phyloP scores from a whole-genome alignment of 2,329 filamentous ascomycete species.

The Tympanopsis confertula region DNA sequence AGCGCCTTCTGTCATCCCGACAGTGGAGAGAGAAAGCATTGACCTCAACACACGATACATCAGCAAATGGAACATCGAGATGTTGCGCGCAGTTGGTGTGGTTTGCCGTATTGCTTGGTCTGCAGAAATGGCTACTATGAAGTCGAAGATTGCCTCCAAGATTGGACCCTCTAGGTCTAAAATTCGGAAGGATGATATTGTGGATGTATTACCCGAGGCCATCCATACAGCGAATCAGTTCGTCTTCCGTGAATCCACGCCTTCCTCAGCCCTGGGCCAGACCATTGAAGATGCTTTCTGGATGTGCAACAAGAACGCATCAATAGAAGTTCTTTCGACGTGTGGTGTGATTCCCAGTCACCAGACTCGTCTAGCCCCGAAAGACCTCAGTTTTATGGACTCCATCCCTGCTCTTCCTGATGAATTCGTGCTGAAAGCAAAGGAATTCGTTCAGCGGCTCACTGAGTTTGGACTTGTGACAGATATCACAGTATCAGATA shows the following conservation, averaged over 20 bases:
- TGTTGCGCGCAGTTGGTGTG: constrained; percentile 58
- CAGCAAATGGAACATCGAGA: constrained; percentile 61
- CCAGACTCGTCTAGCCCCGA: constrained; percentile 47
- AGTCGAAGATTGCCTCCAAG: constrained; percentile 23
- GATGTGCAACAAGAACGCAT: constrained; percentile 57
- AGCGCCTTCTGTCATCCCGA: constrained; percentile 64
- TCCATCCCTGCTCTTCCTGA: constrained; percentile 61
- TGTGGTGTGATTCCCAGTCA: constrained; percentile 60
- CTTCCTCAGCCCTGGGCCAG: constrained; percentile 50
- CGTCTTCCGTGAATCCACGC: constrained; percentile 57
- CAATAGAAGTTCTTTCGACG: constrained; percentile 58
- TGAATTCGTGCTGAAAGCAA: constrained; percentile 33
- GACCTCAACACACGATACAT: constrained; percentile 65
- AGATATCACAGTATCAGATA: constrained; percentile 59
- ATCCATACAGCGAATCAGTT: constrained; percentile 57
- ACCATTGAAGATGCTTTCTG: constrained; percentile 65
- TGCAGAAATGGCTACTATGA: constrained; percentile 51
- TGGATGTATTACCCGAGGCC: constrained; percentile 42
- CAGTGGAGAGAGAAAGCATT: constrained; percentile 64
- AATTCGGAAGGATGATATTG: constrained; percentile 39
- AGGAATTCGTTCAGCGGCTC: constrained; percentile 48
- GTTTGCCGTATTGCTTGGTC: constrained; percentile 59
- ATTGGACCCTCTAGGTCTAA: constrained; percentile 20
- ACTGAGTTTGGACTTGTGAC: constrained; percentile 55
- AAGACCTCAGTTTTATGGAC: constrained; percentile 49